phyloP scores from a whole-genome alignment of 192 early-diverging fungal genomes.

The Umbelopsis isabellina region DNA sequence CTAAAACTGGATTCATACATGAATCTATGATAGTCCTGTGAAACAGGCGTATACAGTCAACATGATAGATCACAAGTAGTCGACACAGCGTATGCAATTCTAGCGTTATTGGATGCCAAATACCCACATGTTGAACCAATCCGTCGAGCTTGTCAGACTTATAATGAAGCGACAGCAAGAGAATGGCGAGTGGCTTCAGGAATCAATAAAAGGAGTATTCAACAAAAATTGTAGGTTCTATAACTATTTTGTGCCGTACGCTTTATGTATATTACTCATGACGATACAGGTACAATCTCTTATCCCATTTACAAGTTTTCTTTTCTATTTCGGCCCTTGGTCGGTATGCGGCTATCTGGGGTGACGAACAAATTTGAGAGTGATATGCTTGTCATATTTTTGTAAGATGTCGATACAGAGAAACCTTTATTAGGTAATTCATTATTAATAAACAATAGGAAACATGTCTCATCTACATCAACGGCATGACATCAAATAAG shows the following conservation, averaged over 20 bases:
- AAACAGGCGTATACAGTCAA: conserved; percentile 62
- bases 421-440: too few relatives aligned
- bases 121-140: conserved; percentile 76
- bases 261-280: background rate
- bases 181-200: conserved; percentile 96
- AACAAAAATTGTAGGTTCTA: conserved; percentile 74
- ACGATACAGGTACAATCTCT: conserved; percentile 52
- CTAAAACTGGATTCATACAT: too few relatives aligned
- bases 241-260: too few relatives aligned
- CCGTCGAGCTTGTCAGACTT: conserved; percentile 64
- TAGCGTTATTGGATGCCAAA: conserved; percentile 88
- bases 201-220: conserved; percentile 97
- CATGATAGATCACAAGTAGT: conserved; percentile 85
- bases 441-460: too few relatives aligned
- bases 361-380: conserved; percentile 32
- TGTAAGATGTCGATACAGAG: too few relatives aligned
- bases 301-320: conserved; percentile 95
- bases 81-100: conserved; percentile 85
- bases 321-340: conserved; percentile 94
- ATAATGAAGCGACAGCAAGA: conserved; percentile 85
- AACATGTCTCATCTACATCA: too few relatives aligned
- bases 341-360: conserved; percentile 77
- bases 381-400: too few relatives aligned
- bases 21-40: conserved; percentile 61
- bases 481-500: too few relatives aligned